Evolutionary conservation across 495 filamentous ascomycete genomes (phyloP), one percentile per base, ranked within the genome.

Genomic region (Talaromyces ruber): DNA sequence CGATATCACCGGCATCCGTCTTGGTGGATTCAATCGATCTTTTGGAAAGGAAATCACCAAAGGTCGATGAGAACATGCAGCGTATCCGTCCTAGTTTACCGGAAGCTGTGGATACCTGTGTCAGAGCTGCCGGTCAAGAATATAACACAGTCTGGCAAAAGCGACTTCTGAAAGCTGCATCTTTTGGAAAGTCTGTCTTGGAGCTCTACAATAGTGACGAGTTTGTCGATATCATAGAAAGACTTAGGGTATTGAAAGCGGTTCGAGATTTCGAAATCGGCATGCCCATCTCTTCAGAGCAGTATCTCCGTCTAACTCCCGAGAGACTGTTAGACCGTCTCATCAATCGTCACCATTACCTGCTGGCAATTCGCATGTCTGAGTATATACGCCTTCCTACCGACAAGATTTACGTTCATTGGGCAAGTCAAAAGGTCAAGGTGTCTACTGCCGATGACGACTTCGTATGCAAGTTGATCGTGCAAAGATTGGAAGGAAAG

Each of bases 201-300:
- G 94, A 97, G 65, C 84, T 98, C 29, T 98, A 98, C 74, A 95
- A 90, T 73, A 95, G 90, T 68, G 94, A 98, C 65, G 93, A 98
- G 61, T 98, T 98, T 72, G 95, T 98, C 28, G 92, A 97, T 62
- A 97, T 97, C 91, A 96, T 91, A 65, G 94, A 98, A 73, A 93
- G 88, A 11, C 75, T 98, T 18, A 87, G 94, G 54, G 92, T 98
- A 3, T 81, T 98, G 30, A 97, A 96, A 68, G 93, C 95, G 16
- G 86, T 92, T 4, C 82, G 94, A 53, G 96, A 89, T 70, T 97
- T 91, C 67, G 87, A 94, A 67, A 87, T 98, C 60, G 94, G 95
- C 12, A 66, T 98, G 16, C 91, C 94, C 0, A 67, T 98, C n/a
- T 94, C 91, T 11, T 94, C 94, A 68, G 92, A 97, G 28, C 92